phyloP scores from a whole-genome alignment of 1,139 yeast species.

The Meyerozyma elateridarum region DNA sequence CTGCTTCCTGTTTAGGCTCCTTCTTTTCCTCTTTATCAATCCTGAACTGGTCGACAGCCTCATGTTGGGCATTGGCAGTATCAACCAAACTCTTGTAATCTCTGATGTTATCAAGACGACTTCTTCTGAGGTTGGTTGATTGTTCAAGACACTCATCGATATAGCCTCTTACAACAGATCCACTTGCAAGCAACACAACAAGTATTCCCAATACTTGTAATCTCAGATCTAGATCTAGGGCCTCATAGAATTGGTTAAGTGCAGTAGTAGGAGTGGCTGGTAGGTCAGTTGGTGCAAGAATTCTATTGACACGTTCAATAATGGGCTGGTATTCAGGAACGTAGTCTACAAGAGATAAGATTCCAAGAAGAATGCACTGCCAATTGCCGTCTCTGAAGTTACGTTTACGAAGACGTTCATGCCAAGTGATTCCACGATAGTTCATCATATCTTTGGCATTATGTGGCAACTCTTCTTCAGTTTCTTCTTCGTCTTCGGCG shows the following conservation, averaged over 20 bases:
- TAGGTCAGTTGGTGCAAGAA: constrained; percentile 53
- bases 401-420: constrained; percentile 68
- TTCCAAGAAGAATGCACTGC: constrained; percentile 73
- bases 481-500: constrained; percentile 14
- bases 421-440: constrained; percentile 67
- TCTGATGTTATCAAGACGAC: constrained; percentile 61
- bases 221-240: constrained; percentile 45
- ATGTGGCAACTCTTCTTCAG: constrained; percentile 19
- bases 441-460: constrained; percentile 55
- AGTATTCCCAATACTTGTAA: constrained; percentile 52
- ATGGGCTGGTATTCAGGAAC: constrained; percentile 48
- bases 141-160: constrained; percentile 69
- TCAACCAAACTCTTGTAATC: constrained; percentile 54
- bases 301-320: constrained; percentile 43
- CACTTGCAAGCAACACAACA: constrained; percentile 52
- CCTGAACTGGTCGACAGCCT: constrained; percentile 6
- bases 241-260: constrained; percentile 43
- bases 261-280: constrained; percentile 49
- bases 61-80: constrained; percentile 25
- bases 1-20: constrained; percentile 7
- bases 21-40: constrained; percentile 8
- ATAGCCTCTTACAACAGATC: constrained; percentile 55
- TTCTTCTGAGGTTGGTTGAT: constrained; percentile 59
- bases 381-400: constrained; percentile 82
- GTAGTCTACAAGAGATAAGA: constrained; percentile 57